phyloP scores from a whole-genome alignment of 176 grass and related monocot species.

The Oryza punctata region DNA sequence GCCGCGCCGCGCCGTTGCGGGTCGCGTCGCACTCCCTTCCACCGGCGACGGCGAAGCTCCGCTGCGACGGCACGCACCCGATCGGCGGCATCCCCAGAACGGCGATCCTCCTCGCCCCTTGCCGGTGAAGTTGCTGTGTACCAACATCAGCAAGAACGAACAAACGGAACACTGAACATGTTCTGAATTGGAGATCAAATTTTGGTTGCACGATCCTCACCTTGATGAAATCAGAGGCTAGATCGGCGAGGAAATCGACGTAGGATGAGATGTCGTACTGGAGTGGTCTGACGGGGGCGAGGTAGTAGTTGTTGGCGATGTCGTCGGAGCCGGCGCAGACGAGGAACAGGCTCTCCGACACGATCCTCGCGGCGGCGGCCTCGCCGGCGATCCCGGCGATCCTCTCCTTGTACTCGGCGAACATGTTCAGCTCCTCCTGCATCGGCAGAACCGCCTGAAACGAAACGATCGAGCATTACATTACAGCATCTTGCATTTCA shows the following conservation, averaged over 20 bases:
- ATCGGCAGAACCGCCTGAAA: constrained; percentile 52
- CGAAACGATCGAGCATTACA: neutral
- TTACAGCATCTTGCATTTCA: neutral
- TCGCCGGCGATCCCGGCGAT: constrained; percentile 32
- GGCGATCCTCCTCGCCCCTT: constrained; percentile 41
- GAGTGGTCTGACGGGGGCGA: constrained; percentile 16
- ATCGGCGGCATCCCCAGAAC: constrained; percentile 52
- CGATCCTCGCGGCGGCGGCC: constrained; percentile 20
- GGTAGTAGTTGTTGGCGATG: constrained; percentile 49
- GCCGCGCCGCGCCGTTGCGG: constrained; percentile 34
- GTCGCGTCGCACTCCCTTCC: constrained; percentile 26
- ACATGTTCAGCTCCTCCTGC: constrained; percentile 52
- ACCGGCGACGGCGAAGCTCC: constrained; percentile 13
- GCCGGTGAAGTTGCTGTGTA: constrained; percentile 44
- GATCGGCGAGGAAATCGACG: constrained; percentile 34
- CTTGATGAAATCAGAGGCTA: constrained; percentile 45
- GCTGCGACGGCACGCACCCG: constrained; percentile 49
- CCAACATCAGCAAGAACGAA: neutral
- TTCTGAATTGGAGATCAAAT: neutral
- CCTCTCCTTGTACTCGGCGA: constrained; percentile 54
- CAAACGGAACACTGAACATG: neutral
- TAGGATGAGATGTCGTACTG: constrained; percentile 47
- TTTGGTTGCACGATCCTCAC: neutral
- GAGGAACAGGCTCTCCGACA: constrained; percentile 35
- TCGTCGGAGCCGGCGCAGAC: constrained; percentile 48